phyloP scores from a whole-genome alignment of 1,284 basidiomycete species.

The Microbotryomycetes sp. region DNA sequence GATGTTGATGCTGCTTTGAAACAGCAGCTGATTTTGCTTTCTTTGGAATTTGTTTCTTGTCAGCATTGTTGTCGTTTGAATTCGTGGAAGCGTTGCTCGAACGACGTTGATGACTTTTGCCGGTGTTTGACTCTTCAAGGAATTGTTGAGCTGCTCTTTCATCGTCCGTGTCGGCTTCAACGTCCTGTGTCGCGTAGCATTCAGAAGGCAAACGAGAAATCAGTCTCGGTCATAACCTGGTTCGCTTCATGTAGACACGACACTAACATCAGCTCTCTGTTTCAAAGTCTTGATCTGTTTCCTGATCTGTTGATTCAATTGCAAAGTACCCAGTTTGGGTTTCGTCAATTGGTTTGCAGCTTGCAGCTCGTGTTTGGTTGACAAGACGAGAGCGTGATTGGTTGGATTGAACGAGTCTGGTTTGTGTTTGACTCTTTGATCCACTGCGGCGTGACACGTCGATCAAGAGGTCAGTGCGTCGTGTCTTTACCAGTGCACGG shows the following conservation, averaged over 20 bases:
- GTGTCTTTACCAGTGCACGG: no score
- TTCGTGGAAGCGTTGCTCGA: background rate
- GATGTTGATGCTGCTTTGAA: background rate
- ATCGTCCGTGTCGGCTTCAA: background rate
- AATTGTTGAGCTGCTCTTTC: background rate
- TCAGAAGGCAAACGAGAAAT: no score
- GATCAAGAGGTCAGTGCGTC: background rate
- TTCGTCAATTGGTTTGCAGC: background rate
- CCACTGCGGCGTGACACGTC: background rate
- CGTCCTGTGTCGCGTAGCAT: no score
- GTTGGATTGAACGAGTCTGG: background rate
- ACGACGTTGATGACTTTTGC: no score
- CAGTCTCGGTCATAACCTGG: no score
- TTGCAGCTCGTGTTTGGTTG: background rate
- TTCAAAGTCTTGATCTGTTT: background rate
- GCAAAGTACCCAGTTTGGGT: background rate
- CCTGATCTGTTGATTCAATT: background rate
- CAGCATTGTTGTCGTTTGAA: background rate
- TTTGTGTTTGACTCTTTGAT: background rate
- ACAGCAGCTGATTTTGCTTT: background rate
- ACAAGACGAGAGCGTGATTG: background rate
- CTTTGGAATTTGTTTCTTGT: background rate
- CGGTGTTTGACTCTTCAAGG: no score
- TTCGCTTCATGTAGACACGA: no score
- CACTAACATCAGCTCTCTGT: background rate